These are phyloP conservation scores for Rachicladosporium sp. DNA, from an alignment of 2,329 filamentous ascomycete genomes.

Conservation along the genomic window DNA sequence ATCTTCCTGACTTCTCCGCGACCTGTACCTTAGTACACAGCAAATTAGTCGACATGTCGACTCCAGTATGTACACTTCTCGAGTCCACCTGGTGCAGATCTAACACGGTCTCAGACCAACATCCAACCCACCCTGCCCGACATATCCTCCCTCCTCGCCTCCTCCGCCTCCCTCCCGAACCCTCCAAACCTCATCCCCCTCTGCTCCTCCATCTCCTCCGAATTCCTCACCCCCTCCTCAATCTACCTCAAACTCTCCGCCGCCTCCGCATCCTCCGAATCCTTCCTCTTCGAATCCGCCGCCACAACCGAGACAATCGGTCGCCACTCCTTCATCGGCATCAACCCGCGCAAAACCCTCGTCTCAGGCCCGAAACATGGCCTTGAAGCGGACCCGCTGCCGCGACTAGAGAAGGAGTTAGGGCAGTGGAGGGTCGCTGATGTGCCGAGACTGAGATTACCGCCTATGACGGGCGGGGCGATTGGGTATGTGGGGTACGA, in stretches of 20 bases:
- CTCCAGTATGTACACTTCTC: constrained; percentile 5
- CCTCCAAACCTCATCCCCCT: constrained; percentile 70
- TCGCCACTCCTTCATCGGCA: constrained; percentile 89
- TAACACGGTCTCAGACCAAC: constrained; percentile 23
- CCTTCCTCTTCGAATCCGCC: constrained; percentile 92
- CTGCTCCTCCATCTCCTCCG: constrained; percentile 74
- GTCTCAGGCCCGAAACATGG: constrained; percentile 83
- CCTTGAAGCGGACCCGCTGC: constrained; percentile 70
- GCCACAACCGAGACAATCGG: constrained; percentile 84
- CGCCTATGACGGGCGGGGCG: constrained; percentile 78
- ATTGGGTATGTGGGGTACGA: constrained; percentile 97
- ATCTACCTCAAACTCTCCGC: constrained; percentile 86
- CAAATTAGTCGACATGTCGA: constrained; percentile 6
- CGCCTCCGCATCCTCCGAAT: constrained; percentile 58
- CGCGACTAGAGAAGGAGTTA: constrained; percentile 69
- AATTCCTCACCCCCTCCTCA: constrained; percentile 85
- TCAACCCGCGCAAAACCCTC: constrained; percentile 64
- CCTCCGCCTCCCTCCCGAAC: constrained; percentile 39
- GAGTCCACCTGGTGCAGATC: not conserved
- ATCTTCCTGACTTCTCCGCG: constrained; percentile 22
- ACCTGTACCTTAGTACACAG: constrained; percentile 16
- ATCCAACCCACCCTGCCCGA: constrained; percentile 51
- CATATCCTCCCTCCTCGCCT: constrained; percentile 43
- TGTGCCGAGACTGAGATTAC: constrained; percentile 70
- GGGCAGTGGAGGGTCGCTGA: constrained; percentile 66